Percentiles rank a stretch among this genome's conserved stretches.
These are phyloP conservation scores for Monilinia aucupariae DNA, from an alignment of 2,329 filamentous ascomycete species.

Conservation along the genomic window DNA sequence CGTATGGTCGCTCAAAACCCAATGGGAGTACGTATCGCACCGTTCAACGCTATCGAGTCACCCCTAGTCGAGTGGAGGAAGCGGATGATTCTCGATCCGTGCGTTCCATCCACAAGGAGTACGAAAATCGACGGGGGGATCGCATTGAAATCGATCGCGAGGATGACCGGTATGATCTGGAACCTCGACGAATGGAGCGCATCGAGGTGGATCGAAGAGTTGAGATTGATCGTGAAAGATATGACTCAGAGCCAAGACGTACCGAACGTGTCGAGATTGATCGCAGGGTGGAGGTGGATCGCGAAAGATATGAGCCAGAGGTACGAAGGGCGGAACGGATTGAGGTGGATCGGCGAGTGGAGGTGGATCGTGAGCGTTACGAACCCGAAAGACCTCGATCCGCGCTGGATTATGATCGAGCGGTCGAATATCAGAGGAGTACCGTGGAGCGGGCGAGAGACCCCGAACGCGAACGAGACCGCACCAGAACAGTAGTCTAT, in stretches of 20 bases:
- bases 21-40: slow-evolving; percentile 30
- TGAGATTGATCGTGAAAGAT: slow-evolving; percentile 10
- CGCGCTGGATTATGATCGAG: slow-evolving; percentile 25
- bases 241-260: neutral
- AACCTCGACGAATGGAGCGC: slow-evolving; percentile 5
- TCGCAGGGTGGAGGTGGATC: slow-evolving; percentile 28
- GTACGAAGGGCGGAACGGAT: slow-evolving; percentile 28
- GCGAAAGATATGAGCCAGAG: slow-evolving; percentile 3
- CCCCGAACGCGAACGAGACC: slow-evolving; percentile 33
- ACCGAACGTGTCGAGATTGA: slow-evolving; percentile 33
- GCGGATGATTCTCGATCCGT: slow-evolving; percentile 30
- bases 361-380: slow-evolving; percentile 22
- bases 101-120: slow-evolving; percentile 27
- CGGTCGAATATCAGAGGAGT: slow-evolving; percentile 19
- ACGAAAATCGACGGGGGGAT: slow-evolving; percentile 25
- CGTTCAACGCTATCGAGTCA: slow-evolving; percentile 34
- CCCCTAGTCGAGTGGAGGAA: slow-evolving; percentile 30
- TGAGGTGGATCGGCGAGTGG: slow-evolving; percentile 33
- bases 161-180: slow-evolving; percentile 2
- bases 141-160: slow-evolving; percentile 31
- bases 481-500: slow-evolving; percentile 36
- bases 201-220: slow-evolving; percentile 13
- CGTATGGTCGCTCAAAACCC: slow-evolving; percentile 22
- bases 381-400: slow-evolving; percentile 31
- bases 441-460: slow-evolving; percentile 36